A percentile compares a stretch with the other conserved stretches of the same genome.
These are phyloP conservation scores for Xanthoceras sorbifolium DNA, from an alignment of 345 rosid species.

Conservation along the genomic window DNA sequence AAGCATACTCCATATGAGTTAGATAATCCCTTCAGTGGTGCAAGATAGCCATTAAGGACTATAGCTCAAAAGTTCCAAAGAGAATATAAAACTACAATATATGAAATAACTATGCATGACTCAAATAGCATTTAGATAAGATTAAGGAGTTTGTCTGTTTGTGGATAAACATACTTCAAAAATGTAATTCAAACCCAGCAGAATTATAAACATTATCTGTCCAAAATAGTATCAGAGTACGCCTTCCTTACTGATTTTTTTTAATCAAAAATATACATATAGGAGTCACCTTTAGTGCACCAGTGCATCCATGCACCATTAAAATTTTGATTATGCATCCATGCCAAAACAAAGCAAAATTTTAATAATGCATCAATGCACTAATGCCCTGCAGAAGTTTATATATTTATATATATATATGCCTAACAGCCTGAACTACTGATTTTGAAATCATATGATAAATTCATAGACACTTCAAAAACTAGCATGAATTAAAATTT, in stretches of 20 bases:
- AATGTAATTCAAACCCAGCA: neutral
- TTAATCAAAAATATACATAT: no score
- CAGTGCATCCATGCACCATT: no score
- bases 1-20: slow-evolving; percentile 3
- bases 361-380: no score
- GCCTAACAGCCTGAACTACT: neutral
- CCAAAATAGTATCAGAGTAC: neutral
- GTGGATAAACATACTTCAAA: neutral
- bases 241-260: neutral
- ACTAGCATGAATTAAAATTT: neutral
- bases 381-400: no score
- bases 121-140: neutral
- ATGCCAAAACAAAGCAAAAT: no score
- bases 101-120: neutral
- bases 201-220: neutral
- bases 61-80: neutral
- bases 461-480: neutral
- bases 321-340: no score
- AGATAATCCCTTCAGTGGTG: neutral
- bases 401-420: no score
- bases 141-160: neutral
- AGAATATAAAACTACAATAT: neutral
- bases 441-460: neutral
- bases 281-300: no score
- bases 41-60: neutral